phyloP scores from a whole-genome alignment of 2,329 filamentous ascomycete genomes.

The Cercospora sp. region DNA sequence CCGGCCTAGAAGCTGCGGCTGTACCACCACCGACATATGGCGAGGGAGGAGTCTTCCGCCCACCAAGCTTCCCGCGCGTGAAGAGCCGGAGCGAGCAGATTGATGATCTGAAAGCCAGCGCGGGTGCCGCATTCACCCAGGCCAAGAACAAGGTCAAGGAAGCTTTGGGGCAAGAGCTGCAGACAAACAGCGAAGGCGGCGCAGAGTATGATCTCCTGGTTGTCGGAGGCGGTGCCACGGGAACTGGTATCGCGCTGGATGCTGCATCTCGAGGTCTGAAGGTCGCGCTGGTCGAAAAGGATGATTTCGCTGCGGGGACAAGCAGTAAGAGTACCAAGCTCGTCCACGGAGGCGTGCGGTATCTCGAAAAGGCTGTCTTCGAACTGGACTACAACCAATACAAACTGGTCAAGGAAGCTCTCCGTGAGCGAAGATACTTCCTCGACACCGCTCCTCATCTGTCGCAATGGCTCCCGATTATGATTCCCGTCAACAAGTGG shows the following conservation, averaged over 20 bases:
- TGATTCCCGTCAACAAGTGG: slow-evolving; percentile 80
- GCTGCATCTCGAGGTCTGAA: slow-evolving; percentile 76
- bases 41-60: slow-evolving; percentile 66
- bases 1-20: slow-evolving; percentile 66
- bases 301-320: slow-evolving; percentile 79
- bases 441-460: slow-evolving; percentile 80
- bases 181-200: slow-evolving; percentile 29
- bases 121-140: slow-evolving; percentile 46
- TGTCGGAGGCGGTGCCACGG: slow-evolving; percentile 78
- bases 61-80: slow-evolving; percentile 65
- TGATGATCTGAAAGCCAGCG: slow-evolving; percentile 57
- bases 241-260: slow-evolving; percentile 77
- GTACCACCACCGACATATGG: slow-evolving; percentile 71
- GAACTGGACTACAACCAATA: slow-evolving; percentile 81
- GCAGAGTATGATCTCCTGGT: slow-evolving; percentile 73
- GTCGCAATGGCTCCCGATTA: slow-evolving; percentile 77
- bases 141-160: slow-evolving; percentile 49
- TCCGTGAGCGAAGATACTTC: slow-evolving; percentile 81
- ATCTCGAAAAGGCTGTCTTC: slow-evolving; percentile 83
- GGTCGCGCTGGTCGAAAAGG: slow-evolving; percentile 77
- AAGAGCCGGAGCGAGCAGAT: slow-evolving; percentile 67
- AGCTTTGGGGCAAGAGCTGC: slow-evolving; percentile 37
- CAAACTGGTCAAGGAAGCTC: slow-evolving; percentile 75
- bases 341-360: slow-evolving; percentile 81
- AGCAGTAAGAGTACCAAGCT: slow-evolving; percentile 87